Percentiles rank a stretch among this genome's conserved stretches.
phyloP scores from a whole-genome alignment of 176 grass and related monocot species.

The Panicum miliaceum region DNA sequence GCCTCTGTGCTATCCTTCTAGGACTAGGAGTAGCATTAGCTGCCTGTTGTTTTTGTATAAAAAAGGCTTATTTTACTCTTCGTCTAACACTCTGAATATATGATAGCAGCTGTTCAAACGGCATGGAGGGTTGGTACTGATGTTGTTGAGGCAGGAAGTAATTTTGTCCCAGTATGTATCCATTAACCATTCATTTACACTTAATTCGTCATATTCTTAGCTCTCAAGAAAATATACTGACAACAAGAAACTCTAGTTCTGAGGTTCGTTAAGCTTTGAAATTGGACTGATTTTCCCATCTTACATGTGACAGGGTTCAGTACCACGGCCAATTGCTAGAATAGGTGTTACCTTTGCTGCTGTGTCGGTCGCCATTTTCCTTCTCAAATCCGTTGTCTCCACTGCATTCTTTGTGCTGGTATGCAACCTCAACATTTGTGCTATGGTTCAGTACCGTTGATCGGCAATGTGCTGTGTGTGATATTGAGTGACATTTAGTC shows the following conservation, averaged over 20 bases:
- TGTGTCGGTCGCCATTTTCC: slow-evolving; percentile 51
- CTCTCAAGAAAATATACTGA: background rate
- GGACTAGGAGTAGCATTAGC: background rate
- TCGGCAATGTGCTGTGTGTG: background rate
- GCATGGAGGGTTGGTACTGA: slow-evolving; percentile 49
- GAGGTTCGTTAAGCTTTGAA: slow-evolving; percentile 5
- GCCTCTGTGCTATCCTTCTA: background rate
- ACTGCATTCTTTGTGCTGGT: slow-evolving; percentile 79
- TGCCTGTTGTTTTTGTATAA: background rate
- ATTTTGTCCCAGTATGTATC: slow-evolving; percentile 72
- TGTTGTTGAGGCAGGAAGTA: slow-evolving; percentile 62
- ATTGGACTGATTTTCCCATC: background rate
- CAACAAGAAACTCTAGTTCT: background rate
- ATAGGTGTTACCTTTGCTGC: slow-evolving; percentile 63
- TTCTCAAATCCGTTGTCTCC: slow-evolving; percentile 81
- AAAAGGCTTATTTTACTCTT: background rate
- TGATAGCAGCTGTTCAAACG: slow-evolving; percentile 63
- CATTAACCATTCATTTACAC: background rate
- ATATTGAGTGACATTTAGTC: background rate
- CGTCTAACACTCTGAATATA: slow-evolving; percentile 15
- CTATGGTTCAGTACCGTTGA: background rate
- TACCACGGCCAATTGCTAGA: slow-evolving; percentile 86
- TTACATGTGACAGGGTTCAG: slow-evolving; percentile 56
- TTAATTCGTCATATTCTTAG: background rate
- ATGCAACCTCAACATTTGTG: background rate